These are phyloP conservation scores for Salix udensis DNA, from an alignment of 345 rosid species.

Conservation along the genomic window DNA sequence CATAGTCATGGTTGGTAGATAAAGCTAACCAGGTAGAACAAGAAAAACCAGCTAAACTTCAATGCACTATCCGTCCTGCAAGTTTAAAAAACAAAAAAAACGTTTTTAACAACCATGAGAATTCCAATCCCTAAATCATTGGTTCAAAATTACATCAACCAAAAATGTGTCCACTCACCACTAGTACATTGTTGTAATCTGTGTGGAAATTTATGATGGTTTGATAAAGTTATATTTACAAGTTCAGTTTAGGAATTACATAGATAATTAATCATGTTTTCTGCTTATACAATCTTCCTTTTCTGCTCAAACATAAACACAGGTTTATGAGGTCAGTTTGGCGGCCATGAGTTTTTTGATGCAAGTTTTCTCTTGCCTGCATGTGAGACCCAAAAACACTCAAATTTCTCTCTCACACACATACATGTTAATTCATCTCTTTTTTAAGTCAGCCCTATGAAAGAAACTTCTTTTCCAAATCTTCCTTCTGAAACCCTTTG, in stretches of 20 bases:
- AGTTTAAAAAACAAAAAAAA: conserved; percentile 17
- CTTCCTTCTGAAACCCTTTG: background rate
- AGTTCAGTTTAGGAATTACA: background rate
- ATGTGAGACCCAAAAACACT: background rate
- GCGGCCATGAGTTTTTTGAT: too few species aligned
- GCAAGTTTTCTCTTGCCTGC: background rate
- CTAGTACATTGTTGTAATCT: background rate
- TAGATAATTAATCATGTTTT: background rate
- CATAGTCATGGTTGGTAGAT: background rate
- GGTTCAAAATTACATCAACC: background rate
- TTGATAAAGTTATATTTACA: background rate
- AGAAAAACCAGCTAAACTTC: conserved; percentile 93
- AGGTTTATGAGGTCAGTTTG: background rate
- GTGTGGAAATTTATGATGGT: background rate
- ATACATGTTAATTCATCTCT: background rate
- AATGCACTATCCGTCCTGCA: conserved; percentile 98
- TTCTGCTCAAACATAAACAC: background rate
- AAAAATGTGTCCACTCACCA: background rate
- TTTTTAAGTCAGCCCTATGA: background rate
- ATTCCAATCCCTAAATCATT: background rate
- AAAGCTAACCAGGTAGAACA: conserved; percentile 83
- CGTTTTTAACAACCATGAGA: conserved; percentile 9
- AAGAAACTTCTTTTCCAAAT: background rate
- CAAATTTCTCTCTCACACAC: background rate
- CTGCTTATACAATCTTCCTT: background rate